These are phyloP conservation scores for Suillus placidus DNA, from an alignment of 768 basidiomycete genomes.

Conservation along the genomic window DNA sequence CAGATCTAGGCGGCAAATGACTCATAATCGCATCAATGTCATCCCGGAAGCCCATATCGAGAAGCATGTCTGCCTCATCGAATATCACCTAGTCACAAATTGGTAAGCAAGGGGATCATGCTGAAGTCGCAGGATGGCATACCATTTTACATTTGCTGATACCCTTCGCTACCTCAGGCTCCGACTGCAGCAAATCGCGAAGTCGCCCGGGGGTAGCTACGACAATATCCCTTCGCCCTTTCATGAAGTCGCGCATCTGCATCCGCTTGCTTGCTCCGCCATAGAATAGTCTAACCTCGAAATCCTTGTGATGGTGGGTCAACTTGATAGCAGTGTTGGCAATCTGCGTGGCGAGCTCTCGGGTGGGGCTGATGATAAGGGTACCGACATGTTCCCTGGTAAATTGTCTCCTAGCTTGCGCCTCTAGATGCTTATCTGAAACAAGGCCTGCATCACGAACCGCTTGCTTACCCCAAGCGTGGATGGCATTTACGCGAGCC, in stretches of 20 bases:
- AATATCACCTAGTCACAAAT: constrained; percentile 67
- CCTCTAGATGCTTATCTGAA: constrained; percentile 33
- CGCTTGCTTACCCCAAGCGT: constrained; percentile 44
- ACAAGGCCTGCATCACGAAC: constrained; percentile 45
- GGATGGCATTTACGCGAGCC: constrained; percentile 64
- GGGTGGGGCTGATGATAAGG: constrained; percentile 85
- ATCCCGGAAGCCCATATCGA: constrained; percentile 91
- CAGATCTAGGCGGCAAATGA: constrained; percentile 59
- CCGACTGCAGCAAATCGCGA: constrained; percentile 67
- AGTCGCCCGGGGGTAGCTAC: constrained; percentile 91
- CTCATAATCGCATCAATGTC: constrained; percentile 77
- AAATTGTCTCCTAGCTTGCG: constrained; percentile 38
- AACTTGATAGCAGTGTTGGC: constrained; percentile 79
- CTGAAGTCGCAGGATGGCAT: constrained; percentile 27
- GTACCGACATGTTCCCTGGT: constrained; percentile 60
- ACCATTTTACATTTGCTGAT: constrained; percentile 63
- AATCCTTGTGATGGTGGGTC: constrained; percentile 57
- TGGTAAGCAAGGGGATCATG: constrained; percentile 9
- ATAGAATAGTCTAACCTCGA: constrained; percentile 74
- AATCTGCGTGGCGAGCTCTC: constrained; percentile 89
- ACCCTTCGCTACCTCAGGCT: constrained; percentile 54
- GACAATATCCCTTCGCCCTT: constrained; percentile 73
- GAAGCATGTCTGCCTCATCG: constrained; percentile 89
- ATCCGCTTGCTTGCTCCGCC: constrained; percentile 69
- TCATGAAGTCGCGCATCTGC: constrained; percentile 72